These are phyloP conservation scores for Cladosporium sp. DNA, from an alignment of 2,329 filamentous ascomycete species.

Conservation along the genomic window DNA sequence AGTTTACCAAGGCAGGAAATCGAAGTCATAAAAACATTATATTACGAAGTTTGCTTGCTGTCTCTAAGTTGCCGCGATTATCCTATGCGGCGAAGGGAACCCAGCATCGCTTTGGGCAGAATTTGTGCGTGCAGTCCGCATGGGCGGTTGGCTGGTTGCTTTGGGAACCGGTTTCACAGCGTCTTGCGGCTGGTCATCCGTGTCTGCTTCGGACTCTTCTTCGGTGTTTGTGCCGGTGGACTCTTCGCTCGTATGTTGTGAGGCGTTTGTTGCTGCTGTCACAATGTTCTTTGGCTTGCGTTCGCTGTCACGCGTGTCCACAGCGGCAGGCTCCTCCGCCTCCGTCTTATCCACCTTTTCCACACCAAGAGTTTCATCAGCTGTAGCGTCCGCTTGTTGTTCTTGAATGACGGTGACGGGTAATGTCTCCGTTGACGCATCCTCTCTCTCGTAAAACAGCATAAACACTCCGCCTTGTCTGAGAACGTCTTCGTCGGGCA, in stretches of 20 bases:
- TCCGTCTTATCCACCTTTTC: not conserved
- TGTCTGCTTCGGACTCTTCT: conserved; percentile 9
- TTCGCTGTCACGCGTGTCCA: not conserved
- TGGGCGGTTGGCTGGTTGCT: conserved; percentile 1
- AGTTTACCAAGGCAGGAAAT: no score
- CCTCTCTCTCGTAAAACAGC: conserved; percentile 79
- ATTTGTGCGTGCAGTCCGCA: conserved; percentile 4
- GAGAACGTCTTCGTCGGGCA: conserved; percentile 68
- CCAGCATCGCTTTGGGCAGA: conserved; percentile 6
- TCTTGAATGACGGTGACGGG: not conserved
- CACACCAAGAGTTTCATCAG: not conserved
- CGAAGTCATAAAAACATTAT: not conserved
- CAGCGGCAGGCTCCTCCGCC: not conserved
- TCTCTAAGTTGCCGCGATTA: conserved; percentile 3
- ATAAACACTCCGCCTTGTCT: conserved; percentile 84
- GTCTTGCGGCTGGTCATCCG: not conserved
- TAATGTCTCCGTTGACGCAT: not conserved
- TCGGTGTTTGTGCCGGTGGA: conserved; percentile 10
- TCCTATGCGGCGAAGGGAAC: conserved; percentile 3
- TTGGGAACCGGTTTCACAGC: not conserved
- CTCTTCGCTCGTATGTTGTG: not conserved
- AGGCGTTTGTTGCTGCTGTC: not conserved
- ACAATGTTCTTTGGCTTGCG: not conserved
- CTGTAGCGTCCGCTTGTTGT: not conserved
- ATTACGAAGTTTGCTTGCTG: not conserved